phyloP scores from a whole-genome alignment of 2,329 filamentous ascomycete species.

The Phoma sp. region DNA sequence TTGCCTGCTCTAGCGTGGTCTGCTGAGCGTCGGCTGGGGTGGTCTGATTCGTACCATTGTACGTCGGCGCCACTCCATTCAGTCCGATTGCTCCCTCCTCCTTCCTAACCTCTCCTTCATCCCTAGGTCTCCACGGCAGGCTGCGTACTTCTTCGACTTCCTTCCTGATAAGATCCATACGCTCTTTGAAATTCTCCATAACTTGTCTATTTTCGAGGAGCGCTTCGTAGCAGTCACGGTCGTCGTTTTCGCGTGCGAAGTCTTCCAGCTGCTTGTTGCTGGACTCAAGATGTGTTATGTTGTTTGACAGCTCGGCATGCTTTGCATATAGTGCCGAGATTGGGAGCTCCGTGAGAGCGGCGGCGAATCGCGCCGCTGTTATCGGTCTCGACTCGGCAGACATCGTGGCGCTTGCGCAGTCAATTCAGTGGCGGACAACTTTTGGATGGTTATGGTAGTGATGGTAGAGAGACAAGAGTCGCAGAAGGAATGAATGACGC shows the following conservation, averaged over 20 bases:
- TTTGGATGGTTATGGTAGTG: neutral
- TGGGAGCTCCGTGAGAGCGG: slow-evolving; percentile 71
- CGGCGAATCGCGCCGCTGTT: slow-evolving; percentile 66
- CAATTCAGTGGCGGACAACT: neutral
- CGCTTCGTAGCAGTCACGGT: slow-evolving; percentile 75
- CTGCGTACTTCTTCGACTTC: slow-evolving; percentile 69
- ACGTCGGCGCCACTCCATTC: slow-evolving; percentile 1
- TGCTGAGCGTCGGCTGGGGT: neutral
- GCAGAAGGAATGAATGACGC: neutral
- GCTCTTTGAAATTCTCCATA: slow-evolving; percentile 70
- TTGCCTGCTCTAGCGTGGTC: neutral
- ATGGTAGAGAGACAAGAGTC: neutral
- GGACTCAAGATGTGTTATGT: slow-evolving; percentile 73
- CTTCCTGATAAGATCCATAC: slow-evolving; percentile 66
- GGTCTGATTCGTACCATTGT: neutral
- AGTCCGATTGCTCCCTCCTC: slow-evolving; percentile 11
- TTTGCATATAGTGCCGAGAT: slow-evolving; percentile 73
- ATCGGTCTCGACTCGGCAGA: slow-evolving; percentile 69
- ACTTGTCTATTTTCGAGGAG: slow-evolving; percentile 74
- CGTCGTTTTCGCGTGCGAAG: slow-evolving; percentile 59
- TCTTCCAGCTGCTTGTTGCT: slow-evolving; percentile 75
- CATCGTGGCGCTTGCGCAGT: slow-evolving; percentile 53
- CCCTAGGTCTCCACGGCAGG: slow-evolving; percentile 56
- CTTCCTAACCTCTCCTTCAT: slow-evolving; percentile 23
- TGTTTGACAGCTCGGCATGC: slow-evolving; percentile 76